phyloP scores from a whole-genome alignment of 2,329 filamentous ascomycete genomes.

The Xylariaceae sp. region DNA sequence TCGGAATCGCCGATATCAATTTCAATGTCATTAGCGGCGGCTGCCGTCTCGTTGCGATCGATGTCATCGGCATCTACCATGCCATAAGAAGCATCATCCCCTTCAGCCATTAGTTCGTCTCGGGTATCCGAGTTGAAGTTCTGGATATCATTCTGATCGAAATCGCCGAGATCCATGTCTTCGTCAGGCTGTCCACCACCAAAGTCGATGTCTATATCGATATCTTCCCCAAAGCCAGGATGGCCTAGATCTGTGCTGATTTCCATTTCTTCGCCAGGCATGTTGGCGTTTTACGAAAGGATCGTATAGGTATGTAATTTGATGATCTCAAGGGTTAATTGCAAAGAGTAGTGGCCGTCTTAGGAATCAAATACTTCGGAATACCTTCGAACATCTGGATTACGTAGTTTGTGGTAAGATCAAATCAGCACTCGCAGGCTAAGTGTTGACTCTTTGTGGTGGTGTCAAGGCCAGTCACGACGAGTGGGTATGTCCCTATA shows the following conservation, averaged over 20 bases:
- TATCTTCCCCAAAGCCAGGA: conserved; percentile 25
- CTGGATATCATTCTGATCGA: conserved; percentile 23
- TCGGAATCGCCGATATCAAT: conserved; percentile 24
- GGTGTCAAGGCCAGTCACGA: too few relatives aligned
- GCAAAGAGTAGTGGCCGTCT: too few relatives aligned
- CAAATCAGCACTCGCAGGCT: too few relatives aligned
- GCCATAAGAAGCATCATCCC: conserved; percentile 28
- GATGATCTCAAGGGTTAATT: too few relatives aligned
- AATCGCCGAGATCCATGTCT: conserved; percentile 29
- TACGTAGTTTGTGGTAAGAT: too few relatives aligned
- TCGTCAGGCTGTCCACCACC: conserved; percentile 25
- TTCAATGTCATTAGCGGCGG: conserved; percentile 25
- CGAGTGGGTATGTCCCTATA: too few relatives aligned
- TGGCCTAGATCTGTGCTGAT: conserved; percentile 28
- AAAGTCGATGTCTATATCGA: conserved; percentile 32
- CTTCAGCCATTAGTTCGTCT: conserved; percentile 31
- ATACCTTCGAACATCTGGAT: too few relatives aligned
- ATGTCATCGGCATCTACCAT: conserved; percentile 29
- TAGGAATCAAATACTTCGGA: too few relatives aligned
- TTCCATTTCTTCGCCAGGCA: conserved; percentile 31
- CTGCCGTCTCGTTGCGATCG: conserved; percentile 18
- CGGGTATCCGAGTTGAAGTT: conserved; percentile 28
- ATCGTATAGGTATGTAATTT: too few relatives aligned
- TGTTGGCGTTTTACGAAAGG: conserved; percentile 9
- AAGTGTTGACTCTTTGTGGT: too few relatives aligned